Evolutionary conservation across 2,329 filamentous ascomycete genomes (phyloP).

Genomic region (Ciborinia camelliae): DNA sequence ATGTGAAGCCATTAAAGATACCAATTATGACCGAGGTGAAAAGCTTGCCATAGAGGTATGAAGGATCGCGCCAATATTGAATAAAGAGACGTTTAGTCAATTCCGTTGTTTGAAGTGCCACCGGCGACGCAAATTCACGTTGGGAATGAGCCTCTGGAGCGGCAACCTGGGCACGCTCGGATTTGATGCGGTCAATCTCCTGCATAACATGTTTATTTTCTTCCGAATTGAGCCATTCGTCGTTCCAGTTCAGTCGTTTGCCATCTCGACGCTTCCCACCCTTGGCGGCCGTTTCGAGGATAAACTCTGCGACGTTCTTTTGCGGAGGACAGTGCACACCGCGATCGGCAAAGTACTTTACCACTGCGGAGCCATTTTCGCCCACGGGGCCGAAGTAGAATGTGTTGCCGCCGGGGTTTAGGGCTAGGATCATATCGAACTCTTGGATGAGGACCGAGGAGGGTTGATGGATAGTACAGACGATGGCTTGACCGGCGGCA

Average conservation of each 20-base stretch:
- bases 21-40: conserved; percentile 69
- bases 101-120: conserved; percentile 58
- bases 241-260: conserved; percentile 65
- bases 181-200: conserved; percentile 56
- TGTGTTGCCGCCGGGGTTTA: conserved; percentile 63
- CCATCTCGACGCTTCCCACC: conserved; percentile 47
- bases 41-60: conserved; percentile 73
- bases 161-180: conserved; percentile 39
- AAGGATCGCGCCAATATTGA: conserved; percentile 73
- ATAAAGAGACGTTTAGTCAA: conserved; percentile 68
- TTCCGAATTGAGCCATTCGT: conserved; percentile 67
- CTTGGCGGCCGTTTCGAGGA: conserved; percentile 62
- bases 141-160: conserved; percentile 39
- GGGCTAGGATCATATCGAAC: conserved; percentile 69
- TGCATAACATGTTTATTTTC: conserved; percentile 56
- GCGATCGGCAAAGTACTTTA: conserved; percentile 64
- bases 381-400: conserved; percentile 74
- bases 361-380: conserved; percentile 60
- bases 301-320: conserved; percentile 66
- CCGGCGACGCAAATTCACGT: conserved; percentile 64
- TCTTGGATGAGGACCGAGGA: conserved; percentile 66
- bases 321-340: conserved; percentile 62
- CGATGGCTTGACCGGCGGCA: conserved; percentile 64
- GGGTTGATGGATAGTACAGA: conserved; percentile 73
- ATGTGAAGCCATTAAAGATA: conserved; percentile 78